A percentile compares a stretch with the other conserved stretches of the same genome.
Conservation (phyloP, 345 rosid species). For the Gossypium raimondii region DNA sequence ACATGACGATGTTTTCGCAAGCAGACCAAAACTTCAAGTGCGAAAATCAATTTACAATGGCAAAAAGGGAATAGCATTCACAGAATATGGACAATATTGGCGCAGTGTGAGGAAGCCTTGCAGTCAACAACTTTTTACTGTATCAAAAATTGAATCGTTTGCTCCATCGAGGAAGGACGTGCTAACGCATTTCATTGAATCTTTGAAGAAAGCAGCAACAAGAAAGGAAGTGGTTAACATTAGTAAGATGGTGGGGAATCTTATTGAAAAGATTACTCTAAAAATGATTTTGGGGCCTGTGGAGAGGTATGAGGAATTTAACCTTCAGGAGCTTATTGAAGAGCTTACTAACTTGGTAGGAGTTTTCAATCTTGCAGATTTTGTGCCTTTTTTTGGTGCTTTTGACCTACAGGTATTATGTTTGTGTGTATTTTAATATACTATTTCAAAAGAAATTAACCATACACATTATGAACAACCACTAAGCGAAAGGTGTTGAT, state of each 20-base stretch:
- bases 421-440: no score
- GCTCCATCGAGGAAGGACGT: neutral
- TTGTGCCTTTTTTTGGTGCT: constrained; percentile 12
- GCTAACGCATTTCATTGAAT: neutral
- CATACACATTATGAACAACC: no score
- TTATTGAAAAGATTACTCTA: neutral
- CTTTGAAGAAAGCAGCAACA: no score
- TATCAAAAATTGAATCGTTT: neutral
- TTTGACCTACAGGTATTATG: constrained; percentile 27
- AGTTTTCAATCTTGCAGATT: constrained; percentile 24
- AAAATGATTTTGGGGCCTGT: neutral
- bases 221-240: no score
- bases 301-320: neutral
- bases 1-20: constrained; percentile 33
- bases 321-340: neutral
- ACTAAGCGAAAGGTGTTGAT: neutral
- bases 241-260: neutral
- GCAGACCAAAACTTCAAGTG: constrained; percentile 23
- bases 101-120: neutral
- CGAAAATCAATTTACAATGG: neutral
- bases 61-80: neutral
- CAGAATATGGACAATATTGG: neutral
- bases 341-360: constrained; percentile 8
- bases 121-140: neutral
- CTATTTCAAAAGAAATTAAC: no score